Conservation (phyloP, 1,284 basidiomycete genomes). For the Flammula alnicola region DNA sequence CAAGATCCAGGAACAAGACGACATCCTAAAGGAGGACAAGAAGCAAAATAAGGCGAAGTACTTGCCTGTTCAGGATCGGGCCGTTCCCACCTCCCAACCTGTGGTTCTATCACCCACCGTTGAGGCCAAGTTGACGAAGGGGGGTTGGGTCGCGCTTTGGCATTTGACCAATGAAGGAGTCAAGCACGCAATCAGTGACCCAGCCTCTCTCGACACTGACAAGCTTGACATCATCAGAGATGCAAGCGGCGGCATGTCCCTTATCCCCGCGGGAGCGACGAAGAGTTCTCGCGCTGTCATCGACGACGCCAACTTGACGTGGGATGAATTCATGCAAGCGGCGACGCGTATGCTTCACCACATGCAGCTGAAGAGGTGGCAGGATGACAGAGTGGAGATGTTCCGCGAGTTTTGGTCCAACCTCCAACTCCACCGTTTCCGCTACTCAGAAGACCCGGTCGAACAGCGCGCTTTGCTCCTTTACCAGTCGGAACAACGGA, state of each 20-base stretch:
- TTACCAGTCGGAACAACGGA: neutral
- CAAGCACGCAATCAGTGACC: neutral
- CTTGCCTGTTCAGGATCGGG: neutral
- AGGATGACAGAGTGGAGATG: neutral
- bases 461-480: neutral
- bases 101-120: neutral
- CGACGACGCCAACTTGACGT: neutral
- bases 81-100: neutral
- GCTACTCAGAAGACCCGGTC: neutral
- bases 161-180: neutral
- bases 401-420: neutral
- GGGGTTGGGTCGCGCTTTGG: neutral
- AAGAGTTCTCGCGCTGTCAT: neutral
- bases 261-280: neutral
- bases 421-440: neutral
- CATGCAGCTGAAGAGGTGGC: neutral
- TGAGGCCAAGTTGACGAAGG: neutral
- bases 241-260: neutral
- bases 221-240: too few species aligned
- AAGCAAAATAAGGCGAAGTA: slow-evolving; percentile 1
- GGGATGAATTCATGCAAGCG: neutral
- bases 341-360: neutral
- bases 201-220: neutral
- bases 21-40: neutral
- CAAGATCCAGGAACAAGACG: neutral